Evolutionary conservation across 768 basidiomycete genomes (phyloP), one percentile per base, ranked within the genome.

Genomic region (Exidia glandulosa): DNA sequence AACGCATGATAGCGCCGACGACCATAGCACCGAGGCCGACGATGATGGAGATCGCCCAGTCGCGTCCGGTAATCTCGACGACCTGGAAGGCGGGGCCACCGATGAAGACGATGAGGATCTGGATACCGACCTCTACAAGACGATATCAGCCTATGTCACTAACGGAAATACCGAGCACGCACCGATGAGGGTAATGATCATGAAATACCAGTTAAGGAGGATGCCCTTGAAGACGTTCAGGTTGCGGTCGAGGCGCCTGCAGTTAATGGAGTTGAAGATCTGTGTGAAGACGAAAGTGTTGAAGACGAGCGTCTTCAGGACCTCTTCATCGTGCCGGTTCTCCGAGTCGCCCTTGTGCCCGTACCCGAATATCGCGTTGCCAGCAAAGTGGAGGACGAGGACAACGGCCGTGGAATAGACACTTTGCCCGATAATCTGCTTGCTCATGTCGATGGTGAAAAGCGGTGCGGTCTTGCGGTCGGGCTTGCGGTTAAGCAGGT

Each of bases 221-320:
- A 98, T 80, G 41, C 92, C 91, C 63, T 87, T 85, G 66, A 97
- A 92, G 61, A 98, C 82, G 72, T 99, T 98, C 61, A 94, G 77
- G 56, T 83, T 81, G 61, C 80, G 83, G 67, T 97, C 94, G 52
- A 98, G 76, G 36, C 92, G 79, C 58, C 96, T 79, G 65, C 88
- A 91, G 69, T 97, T 99, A 71, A 97, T 71, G 47, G 91, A 93
- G 74, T 94, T 96, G 80, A 88, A 94, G 65, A 99, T 94, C 72
- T 98, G 96, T 31, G 91, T 90, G 69, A 97, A 97, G 56, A 98
- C 95, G 67, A 97, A 99, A n/a, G 86, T 81, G 67, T 98, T 99
- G 83, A 99, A 99, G 32, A 97, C 91, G 19, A 98, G 76, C 0
- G 95, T 94, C 67, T 86, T 84, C 27, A 94, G 77, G 36, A 85